These are phyloP conservation scores for Amanita exitialis DNA, from an alignment of 768 basidiomycete genomes.

Conservation along the genomic window DNA sequence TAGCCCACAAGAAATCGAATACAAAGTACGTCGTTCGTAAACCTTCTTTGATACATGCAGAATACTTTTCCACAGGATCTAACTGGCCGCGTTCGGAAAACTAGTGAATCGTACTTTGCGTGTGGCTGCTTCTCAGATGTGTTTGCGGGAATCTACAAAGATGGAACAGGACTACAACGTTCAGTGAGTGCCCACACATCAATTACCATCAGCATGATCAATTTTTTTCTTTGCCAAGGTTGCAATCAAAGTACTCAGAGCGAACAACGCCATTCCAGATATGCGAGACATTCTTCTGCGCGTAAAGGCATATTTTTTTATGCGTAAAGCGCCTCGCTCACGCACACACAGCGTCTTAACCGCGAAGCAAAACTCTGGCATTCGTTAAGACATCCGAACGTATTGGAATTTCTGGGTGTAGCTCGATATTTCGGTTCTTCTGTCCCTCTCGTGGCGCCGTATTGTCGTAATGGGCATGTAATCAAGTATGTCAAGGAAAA, in stretches of 20 bases:
- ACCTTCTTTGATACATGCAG: constrained; percentile 18
- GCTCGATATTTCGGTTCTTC: constrained; percentile 33
- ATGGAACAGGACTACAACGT: constrained; percentile 28
- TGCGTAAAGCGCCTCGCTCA: too few relatives aligned
- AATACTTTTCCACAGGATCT: constrained; percentile 31
- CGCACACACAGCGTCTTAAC: too few relatives aligned
- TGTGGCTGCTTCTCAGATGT: constrained; percentile 53
- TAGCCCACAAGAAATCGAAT: constrained; percentile 44
- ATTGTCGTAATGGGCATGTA: constrained; percentile 52
- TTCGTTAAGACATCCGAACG: constrained; percentile 48
- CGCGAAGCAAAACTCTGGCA: too few relatives aligned
- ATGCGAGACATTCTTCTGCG: too few relatives aligned
- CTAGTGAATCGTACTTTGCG: constrained; percentile 36
- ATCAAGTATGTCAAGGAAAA: too few relatives aligned
- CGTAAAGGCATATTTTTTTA: too few relatives aligned
- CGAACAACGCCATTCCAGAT: too few relatives aligned
- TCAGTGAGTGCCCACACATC: constrained; percentile 15
- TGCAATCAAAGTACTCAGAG: constrained; percentile 47
- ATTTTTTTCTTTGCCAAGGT: constrained; percentile 28
- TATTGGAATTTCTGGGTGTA: constrained; percentile 46
- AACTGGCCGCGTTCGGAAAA: constrained; percentile 40
- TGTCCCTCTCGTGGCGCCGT: constrained; percentile 56
- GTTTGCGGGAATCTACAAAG: constrained; percentile 46
- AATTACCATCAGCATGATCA: neutral
- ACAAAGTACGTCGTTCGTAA: constrained; percentile 23